Conservation (phyloP, 2,329 filamentous ascomycete species). For the Cytospora piceae region DNA sequence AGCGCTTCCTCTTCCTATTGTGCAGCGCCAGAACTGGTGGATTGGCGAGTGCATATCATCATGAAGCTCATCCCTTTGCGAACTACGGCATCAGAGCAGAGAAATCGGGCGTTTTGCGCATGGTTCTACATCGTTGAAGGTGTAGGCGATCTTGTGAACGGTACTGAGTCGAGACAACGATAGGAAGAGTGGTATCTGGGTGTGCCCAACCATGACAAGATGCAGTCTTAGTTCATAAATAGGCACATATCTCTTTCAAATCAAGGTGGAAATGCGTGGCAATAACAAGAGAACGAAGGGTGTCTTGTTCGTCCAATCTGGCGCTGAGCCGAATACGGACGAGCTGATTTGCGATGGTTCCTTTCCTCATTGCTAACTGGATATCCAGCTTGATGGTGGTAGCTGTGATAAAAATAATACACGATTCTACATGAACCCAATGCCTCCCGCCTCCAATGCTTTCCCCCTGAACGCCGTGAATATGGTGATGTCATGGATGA, state of each 20-base stretch:
- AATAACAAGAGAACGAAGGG: not conserved
- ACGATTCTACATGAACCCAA: slow-evolving; percentile 26
- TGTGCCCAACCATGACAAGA: no score
- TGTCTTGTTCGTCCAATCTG: not conserved
- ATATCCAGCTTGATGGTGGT: not conserved
- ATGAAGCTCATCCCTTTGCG: not conserved
- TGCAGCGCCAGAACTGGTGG: not conserved
- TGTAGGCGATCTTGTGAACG: not conserved
- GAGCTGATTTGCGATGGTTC: not conserved
- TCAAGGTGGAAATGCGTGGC: not conserved
- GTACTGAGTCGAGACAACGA: not conserved
- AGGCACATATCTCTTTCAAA: no score
- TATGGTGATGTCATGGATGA: slow-evolving; percentile 31
- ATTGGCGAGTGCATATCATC: not conserved
- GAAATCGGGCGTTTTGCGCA: not conserved
- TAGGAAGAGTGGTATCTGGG: not conserved
- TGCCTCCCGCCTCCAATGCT: slow-evolving; percentile 28
- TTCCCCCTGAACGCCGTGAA: slow-evolving; percentile 29
- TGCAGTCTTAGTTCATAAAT: no score
- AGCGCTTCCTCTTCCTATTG: not conserved
- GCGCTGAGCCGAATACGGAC: not conserved
- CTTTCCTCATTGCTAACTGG: slow-evolving; percentile 2
- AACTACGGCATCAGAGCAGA: not conserved
- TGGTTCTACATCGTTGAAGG: not conserved
- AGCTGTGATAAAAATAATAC: slow-evolving; percentile 21